phyloP scores from a whole-genome alignment of 768 basidiomycete genomes.

The Podaxis sp. region DNA sequence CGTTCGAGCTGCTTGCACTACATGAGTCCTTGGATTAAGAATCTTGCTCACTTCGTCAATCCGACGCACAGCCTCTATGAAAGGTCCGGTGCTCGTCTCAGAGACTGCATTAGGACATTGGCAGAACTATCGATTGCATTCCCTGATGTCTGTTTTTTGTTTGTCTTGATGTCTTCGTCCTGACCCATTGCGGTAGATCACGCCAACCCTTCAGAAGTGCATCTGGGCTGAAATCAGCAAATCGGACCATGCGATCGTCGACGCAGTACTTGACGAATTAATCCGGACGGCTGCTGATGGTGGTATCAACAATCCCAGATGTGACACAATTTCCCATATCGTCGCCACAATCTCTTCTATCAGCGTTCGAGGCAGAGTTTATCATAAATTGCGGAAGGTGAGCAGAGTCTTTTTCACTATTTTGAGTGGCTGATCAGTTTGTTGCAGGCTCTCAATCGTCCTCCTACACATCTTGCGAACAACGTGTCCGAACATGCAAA shows the following conservation, averaged over 20 bases:
- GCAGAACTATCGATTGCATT: conserved; percentile 73
- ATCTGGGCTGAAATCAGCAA: conserved; percentile 79
- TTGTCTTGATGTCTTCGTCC: not conserved
- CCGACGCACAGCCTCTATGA: conserved; percentile 69
- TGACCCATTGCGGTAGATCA: conserved; percentile 43
- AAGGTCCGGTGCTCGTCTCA: conserved; percentile 68
- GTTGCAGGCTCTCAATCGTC: conserved; percentile 67
- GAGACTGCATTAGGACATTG: conserved; percentile 79
- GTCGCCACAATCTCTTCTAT: conserved; percentile 75
- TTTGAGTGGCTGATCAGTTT: not conserved
- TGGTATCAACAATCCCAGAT: conserved; percentile 70
- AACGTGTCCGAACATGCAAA: conserved; percentile 67
- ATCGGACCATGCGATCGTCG: conserved; percentile 63
- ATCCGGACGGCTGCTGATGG: conserved; percentile 82
- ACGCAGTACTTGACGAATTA: conserved; percentile 77
- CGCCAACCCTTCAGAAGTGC: conserved; percentile 62
- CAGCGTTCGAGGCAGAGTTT: conserved; percentile 72
- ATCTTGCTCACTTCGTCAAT: conserved; percentile 68
- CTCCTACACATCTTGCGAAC: conserved; percentile 60
- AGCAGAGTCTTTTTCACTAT: conserved; percentile 15
- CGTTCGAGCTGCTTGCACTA: conserved; percentile 77
- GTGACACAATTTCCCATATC: conserved; percentile 73
- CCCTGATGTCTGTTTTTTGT: conserved; percentile 51
- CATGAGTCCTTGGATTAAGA: conserved; percentile 87
- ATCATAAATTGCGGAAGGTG: conserved; percentile 79